phyloP scores from a whole-genome alignment of 1,284 basidiomycete species.

The Leccinum pseudoinsigne region DNA sequence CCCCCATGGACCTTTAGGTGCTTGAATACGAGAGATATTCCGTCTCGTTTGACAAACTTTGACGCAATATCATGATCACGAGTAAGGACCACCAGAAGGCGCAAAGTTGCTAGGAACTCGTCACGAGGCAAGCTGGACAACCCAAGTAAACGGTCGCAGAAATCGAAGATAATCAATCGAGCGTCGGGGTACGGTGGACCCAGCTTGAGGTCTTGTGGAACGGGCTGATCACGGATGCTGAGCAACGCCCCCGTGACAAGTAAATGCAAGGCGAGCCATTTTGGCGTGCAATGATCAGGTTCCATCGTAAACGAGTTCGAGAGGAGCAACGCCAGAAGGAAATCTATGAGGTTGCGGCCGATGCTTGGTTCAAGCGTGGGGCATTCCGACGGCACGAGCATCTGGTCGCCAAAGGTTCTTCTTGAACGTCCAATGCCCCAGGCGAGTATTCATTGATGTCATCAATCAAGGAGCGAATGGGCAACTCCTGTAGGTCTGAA shows the following conservation, averaged over 20 bases:
- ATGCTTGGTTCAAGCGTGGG: slow-evolving; percentile 54
- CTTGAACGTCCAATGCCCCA: slow-evolving; percentile 61
- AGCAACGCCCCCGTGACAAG: slow-evolving; percentile 84
- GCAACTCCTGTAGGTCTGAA: slow-evolving; percentile 59
- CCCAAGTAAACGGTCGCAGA: slow-evolving; percentile 67
- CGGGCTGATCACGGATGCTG: slow-evolving; percentile 72
- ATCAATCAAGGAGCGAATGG: slow-evolving; percentile 66
- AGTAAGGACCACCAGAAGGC: slow-evolving; percentile 82
- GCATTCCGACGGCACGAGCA: slow-evolving; percentile 81
- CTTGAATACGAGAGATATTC: slow-evolving; percentile 67
- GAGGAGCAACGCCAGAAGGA: slow-evolving; percentile 62
- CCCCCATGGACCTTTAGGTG: slow-evolving; percentile 61
- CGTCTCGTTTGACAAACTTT: slow-evolving; percentile 65
- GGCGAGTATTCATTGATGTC: slow-evolving; percentile 73
- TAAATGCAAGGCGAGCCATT: slow-evolving; percentile 86
- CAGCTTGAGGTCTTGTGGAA: slow-evolving; percentile 49
- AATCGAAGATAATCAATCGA: slow-evolving; percentile 69
- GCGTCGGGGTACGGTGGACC: slow-evolving; percentile 66
- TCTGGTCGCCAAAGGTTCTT: slow-evolving; percentile 77
- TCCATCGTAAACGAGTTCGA: slow-evolving; percentile 54
- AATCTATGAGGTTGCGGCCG: slow-evolving; percentile 59
- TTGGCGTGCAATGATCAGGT: slow-evolving; percentile 56
- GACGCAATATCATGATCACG: slow-evolving; percentile 61
- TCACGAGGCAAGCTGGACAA: slow-evolving; percentile 68
- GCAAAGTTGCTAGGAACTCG: slow-evolving; percentile 77